Evolutionary conservation across 164 flowering plant species (phyloP), one percentile per base, ranked within the genome.

Genomic region (Chimonanthus salicifolius): DNA sequence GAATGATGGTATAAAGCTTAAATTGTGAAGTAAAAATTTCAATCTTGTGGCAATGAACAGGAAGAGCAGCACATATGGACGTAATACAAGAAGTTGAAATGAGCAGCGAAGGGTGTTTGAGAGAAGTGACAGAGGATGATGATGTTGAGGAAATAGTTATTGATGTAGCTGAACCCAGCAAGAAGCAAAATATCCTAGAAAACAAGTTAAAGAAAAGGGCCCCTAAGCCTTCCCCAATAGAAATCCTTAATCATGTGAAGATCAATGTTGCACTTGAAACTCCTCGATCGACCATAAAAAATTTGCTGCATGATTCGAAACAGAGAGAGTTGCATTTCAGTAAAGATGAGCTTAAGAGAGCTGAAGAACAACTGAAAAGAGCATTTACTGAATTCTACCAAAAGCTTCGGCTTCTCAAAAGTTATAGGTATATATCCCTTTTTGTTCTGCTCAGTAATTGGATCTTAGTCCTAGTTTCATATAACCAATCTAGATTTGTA

Each of bases 251-350:
- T 64, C 84, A 80, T 69, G 90, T 92, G 54, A 85, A 82, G 83
- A 78, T 88, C 81, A 87, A 88, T 72, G 72, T 82, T 7, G 76
- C 79, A 10, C 82, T 78, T 4, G 94, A 86, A 65, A 87, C 91
- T 73, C 92, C 94, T 7, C 49, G 73, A 4, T 86, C 91, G 2
- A 87, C 87, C 8, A n/a, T 90, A 51, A 86, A 81, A 74, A 76
- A 83, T 33, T 62, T 90, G 20, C 58, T 86, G 62, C 66, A 9
- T 68, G 67, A 66, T 73, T 83, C 81, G 16, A 80, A 68, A 8
- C 3, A 72, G 4, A 58, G 70, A 43, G 82, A 82, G 6, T 72
- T 78, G 62, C 77, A 75, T 15, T 90, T 83, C 80, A 84, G 75
- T 77, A 84, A 80, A 72, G 54, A 72, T 11, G 89, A 90, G 77